phyloP scores from a whole-genome alignment of 176 grass and related monocot species.

The Aegilops speltoides region DNA sequence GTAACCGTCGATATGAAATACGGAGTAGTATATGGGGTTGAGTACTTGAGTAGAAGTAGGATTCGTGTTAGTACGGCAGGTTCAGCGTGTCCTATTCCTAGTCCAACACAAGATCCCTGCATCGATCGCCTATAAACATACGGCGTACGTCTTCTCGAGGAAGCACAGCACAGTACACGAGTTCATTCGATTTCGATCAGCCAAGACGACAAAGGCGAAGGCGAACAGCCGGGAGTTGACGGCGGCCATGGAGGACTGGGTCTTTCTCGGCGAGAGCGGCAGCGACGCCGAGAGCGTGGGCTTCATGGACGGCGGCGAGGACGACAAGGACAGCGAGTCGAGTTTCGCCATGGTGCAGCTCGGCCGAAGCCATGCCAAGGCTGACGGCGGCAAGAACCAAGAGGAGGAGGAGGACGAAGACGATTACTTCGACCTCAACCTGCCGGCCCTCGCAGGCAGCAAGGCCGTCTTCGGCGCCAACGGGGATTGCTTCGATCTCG shows the following conservation, averaged over 20 bases:
- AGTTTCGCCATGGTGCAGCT: not conserved
- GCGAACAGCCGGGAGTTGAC: not conserved
- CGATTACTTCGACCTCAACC: not conserved
- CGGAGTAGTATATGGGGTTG: no score
- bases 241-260: not conserved
- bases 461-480: constrained; percentile 2
- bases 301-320: not conserved
- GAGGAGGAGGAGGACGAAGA: not conserved
- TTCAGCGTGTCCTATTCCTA: not conserved
- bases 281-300: not conserved
- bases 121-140: not conserved
- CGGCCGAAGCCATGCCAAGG: not conserved
- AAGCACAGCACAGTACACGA: not conserved
- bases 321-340: not conserved
- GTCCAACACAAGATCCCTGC: not conserved
- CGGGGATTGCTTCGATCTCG: not conserved
- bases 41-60: no score
- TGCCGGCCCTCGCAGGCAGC: not conserved
- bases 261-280: not conserved
- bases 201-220: not conserved
- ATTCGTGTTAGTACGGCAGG: no score
- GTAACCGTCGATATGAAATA: no score
- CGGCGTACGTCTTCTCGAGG: not conserved
- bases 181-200: not conserved
- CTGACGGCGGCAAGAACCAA: not conserved